A percentile compares a stretch with the other conserved stretches of the same genome.
Conservation (phyloP, 352 stramenopile genomes). For the Pythium myriotylum region DNA sequence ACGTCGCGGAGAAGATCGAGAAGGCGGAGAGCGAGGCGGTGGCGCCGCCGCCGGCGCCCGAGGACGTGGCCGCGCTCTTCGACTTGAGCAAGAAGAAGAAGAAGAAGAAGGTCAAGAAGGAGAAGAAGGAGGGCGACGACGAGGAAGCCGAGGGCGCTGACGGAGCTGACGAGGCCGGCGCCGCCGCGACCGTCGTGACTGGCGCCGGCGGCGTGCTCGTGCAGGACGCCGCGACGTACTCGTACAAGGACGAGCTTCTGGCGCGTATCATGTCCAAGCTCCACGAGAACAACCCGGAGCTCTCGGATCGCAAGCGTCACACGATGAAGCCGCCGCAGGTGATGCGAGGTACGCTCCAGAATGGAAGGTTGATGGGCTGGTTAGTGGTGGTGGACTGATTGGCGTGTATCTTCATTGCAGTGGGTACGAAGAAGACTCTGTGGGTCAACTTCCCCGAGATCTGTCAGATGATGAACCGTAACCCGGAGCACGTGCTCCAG, state of each 20-base stretch:
- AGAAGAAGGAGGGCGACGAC: constrained; percentile 42
- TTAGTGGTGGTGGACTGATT: constrained; percentile 42
- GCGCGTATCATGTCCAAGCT: constrained; percentile 94
- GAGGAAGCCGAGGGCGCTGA: constrained; percentile 29
- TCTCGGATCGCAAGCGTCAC: constrained; percentile 95
- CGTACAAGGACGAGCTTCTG: constrained; percentile 95
- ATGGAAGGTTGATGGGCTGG: neutral
- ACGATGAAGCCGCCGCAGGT: constrained; percentile 91
- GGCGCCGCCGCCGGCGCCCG: constrained; percentile 54
- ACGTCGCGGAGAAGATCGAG: constrained; percentile 49
- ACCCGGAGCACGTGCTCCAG: constrained; percentile 98
- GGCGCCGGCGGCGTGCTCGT: constrained; percentile 48
- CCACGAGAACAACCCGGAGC: constrained; percentile 96
- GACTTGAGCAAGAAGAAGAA: constrained; percentile 93
- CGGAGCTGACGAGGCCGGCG: constrained; percentile 31
- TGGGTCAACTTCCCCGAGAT: constrained; percentile 99
- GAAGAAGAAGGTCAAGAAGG: constrained; percentile 91
- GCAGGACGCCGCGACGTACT: constrained; percentile 92
- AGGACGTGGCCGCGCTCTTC: constrained; percentile 90
- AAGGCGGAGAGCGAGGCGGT: constrained; percentile 45
- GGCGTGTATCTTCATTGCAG: no score
- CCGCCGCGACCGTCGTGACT: constrained; percentile 30
- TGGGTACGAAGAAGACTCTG: constrained; percentile 98
- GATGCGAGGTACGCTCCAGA: constrained; percentile 63
- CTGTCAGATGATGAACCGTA: constrained; percentile 98